Percentiles rank a stretch among this genome's conserved stretches.
Conservation (phyloP, 345 rosid species). For the Kandelia obovata region DNA sequence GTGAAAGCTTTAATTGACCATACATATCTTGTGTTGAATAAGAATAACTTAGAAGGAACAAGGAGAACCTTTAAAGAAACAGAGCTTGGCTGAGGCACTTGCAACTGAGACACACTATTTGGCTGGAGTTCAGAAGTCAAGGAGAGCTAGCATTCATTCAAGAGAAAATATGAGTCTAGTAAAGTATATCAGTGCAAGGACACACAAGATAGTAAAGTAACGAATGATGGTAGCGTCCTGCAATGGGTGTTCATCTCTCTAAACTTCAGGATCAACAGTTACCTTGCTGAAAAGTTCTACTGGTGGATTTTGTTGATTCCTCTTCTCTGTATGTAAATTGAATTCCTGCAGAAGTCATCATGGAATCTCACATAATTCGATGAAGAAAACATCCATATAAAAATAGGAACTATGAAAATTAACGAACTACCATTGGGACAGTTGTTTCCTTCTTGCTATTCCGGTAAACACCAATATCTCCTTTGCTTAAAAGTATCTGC, state of each 20-base stretch:
- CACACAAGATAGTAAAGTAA: background rate
- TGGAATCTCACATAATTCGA: slow-evolving; percentile 12
- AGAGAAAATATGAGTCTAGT: background rate
- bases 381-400: background rate
- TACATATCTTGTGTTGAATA: background rate
- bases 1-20: background rate
- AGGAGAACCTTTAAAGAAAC: slow-evolving; percentile 49
- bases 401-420: slow-evolving; percentile 4
- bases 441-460: slow-evolving; percentile 73
- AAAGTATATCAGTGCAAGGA: background rate
- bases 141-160: slow-evolving; percentile 50
- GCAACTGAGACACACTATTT: slow-evolving; percentile 39
- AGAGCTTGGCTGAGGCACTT: slow-evolving; percentile 32
- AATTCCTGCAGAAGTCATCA: slow-evolving; percentile 55
- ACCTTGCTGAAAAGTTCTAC: slow-evolving; percentile 90
- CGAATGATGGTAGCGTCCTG: background rate
- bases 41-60: slow-evolving; percentile 5
- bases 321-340: slow-evolving; percentile 61
- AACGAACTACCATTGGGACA: slow-evolving; percentile 59
- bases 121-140: slow-evolving; percentile 55
- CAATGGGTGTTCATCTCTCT: background rate
- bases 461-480: slow-evolving; percentile 66
- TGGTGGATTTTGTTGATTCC: slow-evolving; percentile 58
- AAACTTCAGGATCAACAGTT: background rate
- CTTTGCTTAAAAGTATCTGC: slow-evolving; percentile 81